Conservation (phyloP, 2,329 filamentous ascomycete genomes). For the Fusarium anthophilum region DNA sequence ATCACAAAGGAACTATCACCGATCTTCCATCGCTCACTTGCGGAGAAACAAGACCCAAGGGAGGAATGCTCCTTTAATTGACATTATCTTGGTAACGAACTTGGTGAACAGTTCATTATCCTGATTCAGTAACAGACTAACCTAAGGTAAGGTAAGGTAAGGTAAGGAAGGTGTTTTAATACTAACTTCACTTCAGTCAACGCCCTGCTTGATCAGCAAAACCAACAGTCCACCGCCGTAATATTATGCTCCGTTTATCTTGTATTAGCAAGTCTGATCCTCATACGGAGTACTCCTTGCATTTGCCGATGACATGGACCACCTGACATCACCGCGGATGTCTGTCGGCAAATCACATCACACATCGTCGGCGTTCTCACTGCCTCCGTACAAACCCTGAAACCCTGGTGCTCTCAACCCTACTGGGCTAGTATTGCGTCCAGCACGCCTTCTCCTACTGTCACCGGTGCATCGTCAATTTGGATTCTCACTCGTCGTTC, state of each 20-base stretch:
- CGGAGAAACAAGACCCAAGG: background rate
- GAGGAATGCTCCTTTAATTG: background rate
- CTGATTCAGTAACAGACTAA: background rate
- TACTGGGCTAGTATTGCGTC: constrained; percentile 47
- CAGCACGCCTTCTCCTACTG: constrained; percentile 16
- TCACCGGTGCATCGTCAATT: background rate
- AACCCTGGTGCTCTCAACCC: constrained; percentile 56
- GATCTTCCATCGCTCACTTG: background rate
- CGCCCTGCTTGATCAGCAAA: background rate
- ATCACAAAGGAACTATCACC: constrained; percentile 6
- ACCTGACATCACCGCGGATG: constrained; percentile 8
- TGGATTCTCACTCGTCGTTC: constrained; percentile 6
- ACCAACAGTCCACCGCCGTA: background rate
- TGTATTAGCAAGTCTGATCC: constrained; percentile 4
- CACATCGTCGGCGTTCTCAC: constrained; percentile 57
- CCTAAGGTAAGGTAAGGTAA: background rate
- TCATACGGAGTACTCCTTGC: constrained; percentile 9
- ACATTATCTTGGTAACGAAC: background rate
- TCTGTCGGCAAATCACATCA: constrained; percentile 23
- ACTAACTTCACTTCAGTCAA: background rate
- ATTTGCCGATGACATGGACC: background rate
- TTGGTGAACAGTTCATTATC: background rate
- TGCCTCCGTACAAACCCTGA: constrained; percentile 57
- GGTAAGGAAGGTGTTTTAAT: background rate
- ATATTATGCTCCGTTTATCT: constrained; percentile 4